Base-by-base conservation (phyloP, 371 early-diverging fungal species). In the Mortierella sp. region DNA sequence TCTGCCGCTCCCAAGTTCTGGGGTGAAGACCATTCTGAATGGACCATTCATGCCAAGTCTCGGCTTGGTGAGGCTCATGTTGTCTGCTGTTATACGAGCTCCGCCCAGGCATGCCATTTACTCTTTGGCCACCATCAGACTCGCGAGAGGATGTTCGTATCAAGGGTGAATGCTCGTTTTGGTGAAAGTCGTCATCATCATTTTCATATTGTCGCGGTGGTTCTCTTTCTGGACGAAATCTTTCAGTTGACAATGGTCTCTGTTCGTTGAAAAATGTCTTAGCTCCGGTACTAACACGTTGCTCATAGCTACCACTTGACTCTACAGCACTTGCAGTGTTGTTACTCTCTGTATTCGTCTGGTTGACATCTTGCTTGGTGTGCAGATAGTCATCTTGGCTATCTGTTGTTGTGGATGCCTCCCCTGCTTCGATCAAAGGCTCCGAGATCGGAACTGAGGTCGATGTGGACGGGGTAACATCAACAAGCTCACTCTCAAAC, bases 1-100 rank as follows among this genome's bases (percentile, higher is more conserved):
- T 75, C 61, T 75, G 70, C 11, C 52, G 21, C 19, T 11, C 56
- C 76, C 71, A 70, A 44, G 68, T 71, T 48, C 70, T 60, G 12
- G 75, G 76, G 43, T 70, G 68, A 18, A 70, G 19, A 0, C 71
- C 70, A 30, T 59, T 63, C 30, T 30, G 9, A 0, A 67, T 15
- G 7, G 61, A 63, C 76, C 76, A 75, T 11, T 75, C 67, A 9
- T 50, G 1, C 72, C 76, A 68, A 21, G 75, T 75, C 12, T 61
- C 6, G 75, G 68, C n/a, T 60, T 57, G 1, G 51, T 48, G 61
- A 12, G 46, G 45, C 48, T 25, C 26, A 16, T 18, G 47, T 37
- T 9, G 62, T 16, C 21, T 51, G 28, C 19, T 51, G n/a, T 18
- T 26, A 18, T 21, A 15, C 45, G 48, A 25, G 0, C 44, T n/a